A percentile compares a stretch with the other conserved stretches of the same genome.
Conservation (phyloP, 768 basidiomycete genomes). For the Psilocybe cubensis region DNA sequence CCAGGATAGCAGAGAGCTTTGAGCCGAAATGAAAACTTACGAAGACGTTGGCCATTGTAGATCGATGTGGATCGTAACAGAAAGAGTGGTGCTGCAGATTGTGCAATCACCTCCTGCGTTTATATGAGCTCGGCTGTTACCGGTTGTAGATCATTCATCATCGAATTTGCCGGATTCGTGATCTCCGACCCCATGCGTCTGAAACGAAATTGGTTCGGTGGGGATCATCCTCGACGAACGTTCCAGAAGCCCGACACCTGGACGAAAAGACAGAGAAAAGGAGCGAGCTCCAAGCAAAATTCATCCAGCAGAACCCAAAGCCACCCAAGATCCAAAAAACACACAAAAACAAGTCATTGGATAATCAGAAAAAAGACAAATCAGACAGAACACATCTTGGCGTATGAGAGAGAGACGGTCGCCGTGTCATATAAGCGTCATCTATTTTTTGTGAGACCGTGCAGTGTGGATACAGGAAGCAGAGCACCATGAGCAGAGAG, state of each 20-base stretch:
- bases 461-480: not conserved
- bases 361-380: not conserved
- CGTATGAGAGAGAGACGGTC: not conserved
- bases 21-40: conserved; percentile 19
- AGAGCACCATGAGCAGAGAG: not conserved
- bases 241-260: not conserved
- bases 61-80: conserved; percentile 17
- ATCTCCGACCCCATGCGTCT: conserved; percentile 7
- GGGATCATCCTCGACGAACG: conserved; percentile 7
- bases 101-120: conserved; percentile 11
- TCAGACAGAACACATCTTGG: not conserved
- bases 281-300: not conserved
- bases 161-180: conserved; percentile 9
- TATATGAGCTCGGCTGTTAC: conserved; percentile 17
- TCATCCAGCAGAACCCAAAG: too few relatives aligned
- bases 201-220: conserved; percentile 7
- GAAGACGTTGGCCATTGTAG: conserved; percentile 35
- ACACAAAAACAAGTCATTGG: not conserved
- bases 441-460: not conserved
- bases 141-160: conserved; percentile 8
- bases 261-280: not conserved
- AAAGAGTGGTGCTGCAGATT: conserved; percentile 2
- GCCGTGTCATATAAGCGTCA: not conserved
- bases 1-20: not conserved
- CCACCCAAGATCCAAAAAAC: not conserved